Evolutionary conservation across 139 green algal genomes (phyloP).

Genomic region (Coccomyxa sp.): DNA sequence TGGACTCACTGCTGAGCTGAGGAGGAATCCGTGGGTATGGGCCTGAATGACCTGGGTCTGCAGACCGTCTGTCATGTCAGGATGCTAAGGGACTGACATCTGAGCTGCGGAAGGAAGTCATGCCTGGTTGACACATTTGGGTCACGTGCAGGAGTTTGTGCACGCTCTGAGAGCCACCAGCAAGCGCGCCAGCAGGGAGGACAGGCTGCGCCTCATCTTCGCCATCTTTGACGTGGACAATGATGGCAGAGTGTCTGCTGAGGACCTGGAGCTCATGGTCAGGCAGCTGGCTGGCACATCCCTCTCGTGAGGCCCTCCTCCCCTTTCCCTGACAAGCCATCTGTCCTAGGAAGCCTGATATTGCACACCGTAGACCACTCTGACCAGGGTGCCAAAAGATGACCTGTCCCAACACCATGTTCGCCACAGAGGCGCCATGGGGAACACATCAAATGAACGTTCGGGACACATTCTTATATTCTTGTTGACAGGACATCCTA

Average conservation of each 20-base stretch:
- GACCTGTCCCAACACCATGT: neutral
- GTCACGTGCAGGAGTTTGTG: constrained; percentile 66
- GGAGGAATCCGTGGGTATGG: neutral
- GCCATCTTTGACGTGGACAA: constrained; percentile 78
- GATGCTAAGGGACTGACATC: neutral
- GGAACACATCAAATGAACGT: no score
- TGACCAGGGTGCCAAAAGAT: neutral
- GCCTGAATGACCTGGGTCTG: neutral
- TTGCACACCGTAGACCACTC: neutral
- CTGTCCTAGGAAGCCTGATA: neutral
- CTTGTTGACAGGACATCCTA: no score
- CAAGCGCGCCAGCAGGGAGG: constrained; percentile 47
- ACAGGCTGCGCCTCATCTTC: constrained; percentile 78
- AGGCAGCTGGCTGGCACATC: constrained; percentile 72
- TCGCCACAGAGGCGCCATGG: neutral
- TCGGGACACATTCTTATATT: no score
- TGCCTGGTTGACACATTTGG: no score
- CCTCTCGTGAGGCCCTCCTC: constrained; percentile 31
- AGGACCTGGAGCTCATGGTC: constrained; percentile 83
- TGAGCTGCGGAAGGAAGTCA: neutral
- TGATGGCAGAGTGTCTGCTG: constrained; percentile 57
- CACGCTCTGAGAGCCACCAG: constrained; percentile 77
- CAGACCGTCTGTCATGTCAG: neutral
- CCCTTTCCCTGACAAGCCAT: neutral
- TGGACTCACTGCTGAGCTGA: no score